Evolutionary conservation across 768 basidiomycete species (phyloP).

Genomic region (Auricularia sp.): DNA sequence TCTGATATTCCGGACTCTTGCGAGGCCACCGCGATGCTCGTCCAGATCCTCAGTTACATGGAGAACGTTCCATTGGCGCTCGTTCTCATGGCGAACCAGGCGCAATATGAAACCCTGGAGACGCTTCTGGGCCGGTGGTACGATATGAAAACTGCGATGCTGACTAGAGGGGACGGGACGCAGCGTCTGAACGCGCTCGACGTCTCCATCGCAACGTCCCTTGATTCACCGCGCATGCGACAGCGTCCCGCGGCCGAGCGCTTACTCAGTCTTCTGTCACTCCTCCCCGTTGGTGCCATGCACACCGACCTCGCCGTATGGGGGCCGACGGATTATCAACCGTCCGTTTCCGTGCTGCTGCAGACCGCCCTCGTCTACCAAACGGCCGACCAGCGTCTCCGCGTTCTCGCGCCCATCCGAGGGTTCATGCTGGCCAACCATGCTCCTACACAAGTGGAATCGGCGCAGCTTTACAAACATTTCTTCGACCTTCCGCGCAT

Average conservation of each 20-base stretch:
- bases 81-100: neutral
- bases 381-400: conserved; percentile 11
- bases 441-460: no score
- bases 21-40: neutral
- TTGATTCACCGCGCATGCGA: conserved; percentile 21
- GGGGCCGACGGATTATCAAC: conserved; percentile 7
- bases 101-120: neutral
- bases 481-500: no score
- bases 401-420: conserved; percentile 16
- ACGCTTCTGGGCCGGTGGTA: neutral
- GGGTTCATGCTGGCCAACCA: conserved; percentile 8
- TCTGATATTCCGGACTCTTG: neutral
- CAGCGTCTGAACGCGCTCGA: conserved; percentile 15
- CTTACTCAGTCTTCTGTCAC: conserved; percentile 20
- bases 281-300: conserved; percentile 22
- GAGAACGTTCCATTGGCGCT: neutral
- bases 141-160: neutral
- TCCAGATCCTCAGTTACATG: neutral
- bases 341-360: conserved; percentile 11
- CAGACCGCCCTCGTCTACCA: conserved; percentile 14
- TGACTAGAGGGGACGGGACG: conserved; percentile 12
- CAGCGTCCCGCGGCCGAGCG: conserved; percentile 17
- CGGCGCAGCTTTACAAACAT: no score
- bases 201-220: conserved; percentile 22
- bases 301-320: conserved; percentile 6